Base-by-base conservation (phyloP, 129 eudicot genomes). In the Chrysanthemum seticuspe region DNA sequence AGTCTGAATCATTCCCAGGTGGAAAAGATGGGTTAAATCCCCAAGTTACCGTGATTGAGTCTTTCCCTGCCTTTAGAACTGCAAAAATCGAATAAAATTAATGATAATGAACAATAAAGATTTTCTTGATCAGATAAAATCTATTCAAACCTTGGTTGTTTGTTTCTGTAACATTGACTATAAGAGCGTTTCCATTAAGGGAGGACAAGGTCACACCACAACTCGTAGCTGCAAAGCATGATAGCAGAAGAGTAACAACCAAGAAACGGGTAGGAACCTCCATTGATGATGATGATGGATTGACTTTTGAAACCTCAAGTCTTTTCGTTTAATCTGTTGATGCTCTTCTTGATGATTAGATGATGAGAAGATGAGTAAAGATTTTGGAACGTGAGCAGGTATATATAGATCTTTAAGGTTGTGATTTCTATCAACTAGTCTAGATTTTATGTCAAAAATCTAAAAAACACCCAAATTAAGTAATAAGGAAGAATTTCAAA, bases 21-120 rank as follows among this genome's bases (percentile, higher is more conserved):
- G 80, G 65, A 66, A 45, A 63, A 45, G 66, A 85, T 29, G 55
- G 56, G 86, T 23, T 23, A 23, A 23, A 23, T 23, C 1, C 25
- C 25, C 25, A 23, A 0, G 25, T 23, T 23, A 23, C 25, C 25
- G 89, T 88, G 57, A 92, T 78, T 4, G 70, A 5, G 44, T 62
- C 87, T 4, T 81, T 85, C 15, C 94, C 96, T 16, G 80, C 83
- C 54, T 66, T 74, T 16, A 75, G 18, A 18, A 84, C 79, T 61
- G 81, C 76, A 71, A 85, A 62, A 83, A 31, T 27, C 25, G 10
- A 72, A 57, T 47, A 52, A 72, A 0, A 78, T 12, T 16, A 75
- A 21, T 74, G 16, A 48, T 76, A 12, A 16, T 76, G 10, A 57
- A 8, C 40, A 29, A 18, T 2, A 58, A 67, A 13, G 4, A 4